These are phyloP conservation scores for Diaporthe eres DNA, from an alignment of 2,329 filamentous ascomycete species.

Conservation along the genomic window DNA sequence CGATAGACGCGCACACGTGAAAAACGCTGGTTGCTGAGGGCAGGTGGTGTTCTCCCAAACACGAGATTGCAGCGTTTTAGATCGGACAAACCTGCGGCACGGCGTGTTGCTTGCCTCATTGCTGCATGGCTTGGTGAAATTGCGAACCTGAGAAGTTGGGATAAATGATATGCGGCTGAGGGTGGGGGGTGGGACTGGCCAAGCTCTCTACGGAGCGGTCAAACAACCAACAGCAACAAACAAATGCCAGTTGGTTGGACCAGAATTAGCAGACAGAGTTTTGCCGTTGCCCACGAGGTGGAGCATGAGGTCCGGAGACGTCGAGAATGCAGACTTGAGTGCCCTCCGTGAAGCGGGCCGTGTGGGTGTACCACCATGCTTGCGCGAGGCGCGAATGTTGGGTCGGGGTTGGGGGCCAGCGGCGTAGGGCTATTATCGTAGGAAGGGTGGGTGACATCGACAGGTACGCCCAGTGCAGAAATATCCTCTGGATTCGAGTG, in stretches of 20 bases:
- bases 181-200: conserved; percentile 19
- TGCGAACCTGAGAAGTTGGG: neutral
- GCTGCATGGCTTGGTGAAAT: conserved; percentile 3
- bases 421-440: neutral
- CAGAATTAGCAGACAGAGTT: conserved; percentile 17
- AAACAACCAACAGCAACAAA: conserved; percentile 13
- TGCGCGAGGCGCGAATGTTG: neutral
- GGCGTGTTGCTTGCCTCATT: neutral
- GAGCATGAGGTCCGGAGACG: neutral
- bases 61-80: conserved; percentile 3
- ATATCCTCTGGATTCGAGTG: conserved; percentile 7
- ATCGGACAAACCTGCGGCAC: neutral
- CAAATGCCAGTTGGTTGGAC: neutral
- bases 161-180: conserved; percentile 28
- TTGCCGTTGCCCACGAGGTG: neutral
- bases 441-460: conserved; percentile 31
- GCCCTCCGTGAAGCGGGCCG: conserved; percentile 9
- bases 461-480: neutral
- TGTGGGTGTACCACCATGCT: neutral
- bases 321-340: conserved; percentile 5
- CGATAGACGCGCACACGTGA: conserved; percentile 4
- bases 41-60: neutral
- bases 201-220: conserved; percentile 26
- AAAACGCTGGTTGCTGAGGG: neutral
- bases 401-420: conserved; percentile 13